Evolutionary conservation across 192 early-diverging fungal genomes (phyloP).

Genomic region (Umbelopsis isabellina): DNA sequence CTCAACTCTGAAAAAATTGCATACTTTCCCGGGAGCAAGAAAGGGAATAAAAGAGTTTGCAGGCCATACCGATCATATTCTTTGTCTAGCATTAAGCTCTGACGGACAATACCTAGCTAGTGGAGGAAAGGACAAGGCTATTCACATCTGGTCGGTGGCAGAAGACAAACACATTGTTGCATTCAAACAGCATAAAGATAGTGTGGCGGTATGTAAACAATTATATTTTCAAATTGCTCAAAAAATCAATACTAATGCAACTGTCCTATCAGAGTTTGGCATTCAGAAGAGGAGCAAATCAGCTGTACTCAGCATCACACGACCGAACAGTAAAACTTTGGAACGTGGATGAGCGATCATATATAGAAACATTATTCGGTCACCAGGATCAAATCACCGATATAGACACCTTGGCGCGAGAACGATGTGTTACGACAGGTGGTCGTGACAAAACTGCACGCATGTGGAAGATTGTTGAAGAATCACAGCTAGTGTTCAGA

Average conservation of each 20-base stretch:
- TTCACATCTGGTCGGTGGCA: conserved; percentile 88
- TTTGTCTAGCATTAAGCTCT: conserved; percentile 70
- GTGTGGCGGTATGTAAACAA: conserved; percentile 62
- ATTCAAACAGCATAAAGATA: conserved; percentile 93
- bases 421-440: conserved; percentile 90
- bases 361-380: conserved; percentile 97
- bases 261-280: conserved; percentile 60
- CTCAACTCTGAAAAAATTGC: conserved; percentile 67
- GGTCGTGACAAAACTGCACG: conserved; percentile 88
- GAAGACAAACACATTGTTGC: conserved; percentile 72
- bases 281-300: conserved; percentile 80
- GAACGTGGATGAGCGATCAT: conserved; percentile 90
- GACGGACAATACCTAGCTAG: conserved; percentile 76
- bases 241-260: neutral
- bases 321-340: conserved; percentile 97
- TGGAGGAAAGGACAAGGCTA: conserved; percentile 87
- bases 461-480: conserved; percentile 96
- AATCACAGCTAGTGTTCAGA: conserved; percentile 90
- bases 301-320: conserved; percentile 86
- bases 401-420: conserved; percentile 84
- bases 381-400: conserved; percentile 90
- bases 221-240: neutral
- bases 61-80: conserved; percentile 78
- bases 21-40: conserved; percentile 71
- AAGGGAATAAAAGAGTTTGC: conserved; percentile 66